These are phyloP conservation scores for Xerocomellus chrysenteron DNA, from an alignment of 768 basidiomycete species.

Conservation along the genomic window DNA sequence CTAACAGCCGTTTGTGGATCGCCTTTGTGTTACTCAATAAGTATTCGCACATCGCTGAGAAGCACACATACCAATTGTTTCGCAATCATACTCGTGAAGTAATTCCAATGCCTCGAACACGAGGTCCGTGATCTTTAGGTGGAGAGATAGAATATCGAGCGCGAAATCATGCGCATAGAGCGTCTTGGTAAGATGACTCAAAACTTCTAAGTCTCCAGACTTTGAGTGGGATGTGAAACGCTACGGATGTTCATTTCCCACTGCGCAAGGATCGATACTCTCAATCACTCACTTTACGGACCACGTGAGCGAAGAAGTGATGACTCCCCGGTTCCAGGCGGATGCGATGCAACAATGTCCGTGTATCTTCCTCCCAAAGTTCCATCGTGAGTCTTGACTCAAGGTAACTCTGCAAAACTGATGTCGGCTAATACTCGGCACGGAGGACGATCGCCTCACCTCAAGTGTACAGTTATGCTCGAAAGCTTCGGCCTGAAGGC, in stretches of 20 bases:
- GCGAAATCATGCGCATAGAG: constrained; percentile 57
- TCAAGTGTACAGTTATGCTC: constrained; percentile 60
- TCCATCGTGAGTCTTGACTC: constrained; percentile 60
- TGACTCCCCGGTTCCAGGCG: constrained; percentile 60
- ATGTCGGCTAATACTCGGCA: constrained; percentile 2
- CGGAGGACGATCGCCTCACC: constrained; percentile 35
- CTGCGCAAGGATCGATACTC: not conserved
- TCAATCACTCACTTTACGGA: constrained; percentile 50
- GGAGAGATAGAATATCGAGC: constrained; percentile 69
- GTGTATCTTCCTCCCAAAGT: constrained; percentile 37
- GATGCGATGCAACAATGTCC: constrained; percentile 38
- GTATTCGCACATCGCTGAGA: not conserved
- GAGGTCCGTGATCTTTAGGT: constrained; percentile 63
- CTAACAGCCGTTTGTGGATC: constrained; percentile 82
- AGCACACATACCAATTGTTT: constrained; percentile 64
- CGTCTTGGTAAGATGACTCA: constrained; percentile 69
- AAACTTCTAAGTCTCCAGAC: constrained; percentile 61
- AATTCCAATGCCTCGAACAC: constrained; percentile 60
- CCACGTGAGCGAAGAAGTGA: constrained; percentile 51
- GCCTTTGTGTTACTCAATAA: constrained; percentile 40
- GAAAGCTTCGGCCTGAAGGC: constrained; percentile 57
- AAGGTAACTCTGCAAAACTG: constrained; percentile 39
- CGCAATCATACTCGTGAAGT: constrained; percentile 74
- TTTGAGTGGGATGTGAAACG: constrained; percentile 53
- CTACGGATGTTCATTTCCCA: constrained; percentile 37